Conservation (phyloP, 225 moss, liverwort and hornwort species). For the Physcomitrium patens region DNA sequence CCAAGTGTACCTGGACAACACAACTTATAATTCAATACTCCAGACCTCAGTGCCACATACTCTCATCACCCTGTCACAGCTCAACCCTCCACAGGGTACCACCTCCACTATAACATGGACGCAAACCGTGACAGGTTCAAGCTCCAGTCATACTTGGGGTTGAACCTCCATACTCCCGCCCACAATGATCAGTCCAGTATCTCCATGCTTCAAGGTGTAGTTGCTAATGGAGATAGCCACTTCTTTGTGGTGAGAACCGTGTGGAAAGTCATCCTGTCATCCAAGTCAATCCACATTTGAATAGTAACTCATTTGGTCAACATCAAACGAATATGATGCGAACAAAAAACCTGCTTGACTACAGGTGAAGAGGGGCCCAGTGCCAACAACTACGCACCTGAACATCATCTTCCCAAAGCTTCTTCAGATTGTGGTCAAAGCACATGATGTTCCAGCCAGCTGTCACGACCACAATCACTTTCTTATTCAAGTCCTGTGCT, state of each 20-base stretch:
- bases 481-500: slow-evolving; percentile 66
- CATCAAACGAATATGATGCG: neutral
- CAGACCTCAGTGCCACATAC: neutral
- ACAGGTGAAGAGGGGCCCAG: neutral
- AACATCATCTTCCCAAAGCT: slow-evolving; percentile 86
- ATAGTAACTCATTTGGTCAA: neutral
- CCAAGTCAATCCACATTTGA: neutral
- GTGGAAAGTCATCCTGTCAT: slow-evolving; percentile 76
- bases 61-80: neutral
- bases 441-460: slow-evolving; percentile 88
- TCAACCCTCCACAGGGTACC: slow-evolving; percentile 12
- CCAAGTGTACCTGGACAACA: slow-evolving; percentile 62
- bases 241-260: slow-evolving; percentile 90
- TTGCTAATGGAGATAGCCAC: slow-evolving; percentile 84
- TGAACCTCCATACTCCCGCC: slow-evolving; percentile 96
- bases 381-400: slow-evolving; percentile 47
- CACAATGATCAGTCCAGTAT: slow-evolving; percentile 83
- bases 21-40: slow-evolving; percentile 16
- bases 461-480: slow-evolving; percentile 92
- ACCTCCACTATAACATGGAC: neutral
- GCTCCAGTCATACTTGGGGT: slow-evolving; percentile 64
- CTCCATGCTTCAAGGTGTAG: slow-evolving; percentile 85
- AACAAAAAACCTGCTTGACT: neutral
- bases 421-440: slow-evolving; percentile 93
- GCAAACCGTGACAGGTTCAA: neutral